Evolutionary conservation across 306 rosid genomes (phyloP).

Genomic region (Myrica gale): DNA sequence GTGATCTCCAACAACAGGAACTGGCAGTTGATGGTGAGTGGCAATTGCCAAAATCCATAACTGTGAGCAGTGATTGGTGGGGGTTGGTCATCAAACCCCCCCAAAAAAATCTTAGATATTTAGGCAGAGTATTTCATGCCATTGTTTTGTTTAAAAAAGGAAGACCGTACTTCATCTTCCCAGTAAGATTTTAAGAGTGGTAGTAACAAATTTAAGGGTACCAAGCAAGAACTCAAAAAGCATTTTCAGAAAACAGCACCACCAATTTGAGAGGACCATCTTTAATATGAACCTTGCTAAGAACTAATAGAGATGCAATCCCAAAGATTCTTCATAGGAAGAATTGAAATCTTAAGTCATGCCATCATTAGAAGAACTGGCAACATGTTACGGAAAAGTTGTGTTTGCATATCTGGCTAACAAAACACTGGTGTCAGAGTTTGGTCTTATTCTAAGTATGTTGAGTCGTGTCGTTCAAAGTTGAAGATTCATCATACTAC

Average conservation of each 20-base stretch:
- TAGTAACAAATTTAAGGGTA: neutral
- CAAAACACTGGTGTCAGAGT: too few relatives aligned
- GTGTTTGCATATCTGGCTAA: too few relatives aligned
- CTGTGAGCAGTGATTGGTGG: neutral
- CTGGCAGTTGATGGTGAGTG: neutral
- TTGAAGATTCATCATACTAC: too few relatives aligned
- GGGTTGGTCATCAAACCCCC: neutral
- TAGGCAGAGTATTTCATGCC: neutral
- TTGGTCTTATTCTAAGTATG: too few relatives aligned
- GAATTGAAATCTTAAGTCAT: neutral
- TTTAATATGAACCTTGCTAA: neutral
- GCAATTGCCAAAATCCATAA: neutral
- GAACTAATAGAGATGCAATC: neutral
- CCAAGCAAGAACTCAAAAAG: neutral
- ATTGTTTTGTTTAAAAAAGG: neutral
- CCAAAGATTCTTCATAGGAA: neutral
- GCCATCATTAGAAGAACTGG: neutral
- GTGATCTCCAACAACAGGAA: neutral
- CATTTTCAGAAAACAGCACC: neutral
- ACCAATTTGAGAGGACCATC: slow-evolving; percentile 5
- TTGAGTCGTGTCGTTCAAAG: too few relatives aligned
- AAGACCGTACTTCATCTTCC: neutral
- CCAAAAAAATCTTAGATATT: neutral
- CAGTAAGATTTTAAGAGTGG: neutral
- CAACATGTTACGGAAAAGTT: neutral